A percentile compares a stretch with the other conserved stretches of the same genome.
phyloP scores from a whole-genome alignment of 805 yeast species.

The Groenewaldozyma tartarivorans region DNA sequence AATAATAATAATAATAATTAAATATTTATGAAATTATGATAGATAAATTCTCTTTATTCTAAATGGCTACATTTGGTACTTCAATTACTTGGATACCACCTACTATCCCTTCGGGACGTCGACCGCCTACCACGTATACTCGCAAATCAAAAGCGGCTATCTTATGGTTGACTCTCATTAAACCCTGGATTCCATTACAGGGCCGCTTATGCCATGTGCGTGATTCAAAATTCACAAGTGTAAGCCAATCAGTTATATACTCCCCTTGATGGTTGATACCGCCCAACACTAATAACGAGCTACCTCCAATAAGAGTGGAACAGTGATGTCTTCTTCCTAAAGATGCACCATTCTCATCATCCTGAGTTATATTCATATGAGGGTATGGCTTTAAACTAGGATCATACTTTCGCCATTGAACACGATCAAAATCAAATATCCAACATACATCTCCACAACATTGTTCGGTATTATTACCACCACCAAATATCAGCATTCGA shows the following conservation, averaged over 20 bases:
- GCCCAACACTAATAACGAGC: background rate
- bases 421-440: background rate
- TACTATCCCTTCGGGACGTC: background rate
- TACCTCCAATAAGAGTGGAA: background rate
- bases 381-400: background rate
- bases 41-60: background rate
- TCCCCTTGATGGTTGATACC: background rate
- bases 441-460: background rate
- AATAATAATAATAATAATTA: too few species aligned
- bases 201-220: background rate
- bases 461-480: conserved; percentile 1
- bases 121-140: background rate
- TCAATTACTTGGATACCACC: background rate
- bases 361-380: too few species aligned
- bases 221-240: background rate
- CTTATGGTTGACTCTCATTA: background rate
- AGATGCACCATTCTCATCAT: too few species aligned
- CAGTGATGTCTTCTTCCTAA: background rate
- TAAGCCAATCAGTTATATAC: background rate
- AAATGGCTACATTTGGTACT: background rate
- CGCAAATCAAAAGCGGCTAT: background rate
- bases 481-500: conserved; percentile 16
- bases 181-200: background rate
- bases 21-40: too few species aligned
- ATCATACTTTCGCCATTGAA: background rate